Base-by-base conservation (phyloP, 495 filamentous ascomycete genomes). In the Tuber umbilicatum region DNA sequence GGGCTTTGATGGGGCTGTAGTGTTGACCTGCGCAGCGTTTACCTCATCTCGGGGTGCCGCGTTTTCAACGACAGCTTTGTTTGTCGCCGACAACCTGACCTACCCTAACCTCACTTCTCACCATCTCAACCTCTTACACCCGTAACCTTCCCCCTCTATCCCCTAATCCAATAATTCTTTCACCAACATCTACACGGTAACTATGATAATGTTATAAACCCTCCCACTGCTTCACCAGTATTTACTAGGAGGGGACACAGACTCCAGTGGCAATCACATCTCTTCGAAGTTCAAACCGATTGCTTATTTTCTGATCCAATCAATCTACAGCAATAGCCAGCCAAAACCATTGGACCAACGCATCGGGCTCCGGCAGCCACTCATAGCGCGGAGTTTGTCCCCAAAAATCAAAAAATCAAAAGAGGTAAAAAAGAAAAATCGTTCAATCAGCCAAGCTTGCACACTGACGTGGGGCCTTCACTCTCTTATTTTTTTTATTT, bases 321-420 rank as follows among this genome's bases (percentile, higher is more conserved):
- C 55, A 35, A 16, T 64, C 55, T 12, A 35, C 55, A 64, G 55
- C 55, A 64, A 64, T 31, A 64, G 27, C 55, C 27, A 16, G 55
- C 27, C 55, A 64, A 64, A 64, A 50, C 50, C 17, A 79, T 79
- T 79, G 72, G 77, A 71, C 77, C 77, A 79, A 50, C 77, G 14
- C 77, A 79, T 79, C 77, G 64, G 40, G 69, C 39, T 45, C 75
- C 72, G 72, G n/a, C 73, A 64, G 71, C 75, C 41, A 77, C 60
- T 41, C 27, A 35, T 31, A 27, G 27, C n/a, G 43, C 68, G 23
- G 70, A 78, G 75, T 43, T 21, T 37, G 45, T 71, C 45, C 69
- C 40, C 42, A 75, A 70, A 68, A 72, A 74, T 72, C 69, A 35
- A 37, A 60, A 74, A 40, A 41, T 38, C 41, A 16, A 67, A 16